Evolutionary conservation across 371 early-diverging fungal species (phyloP).

Genomic region (Vairimorpha ceranae): DNA sequence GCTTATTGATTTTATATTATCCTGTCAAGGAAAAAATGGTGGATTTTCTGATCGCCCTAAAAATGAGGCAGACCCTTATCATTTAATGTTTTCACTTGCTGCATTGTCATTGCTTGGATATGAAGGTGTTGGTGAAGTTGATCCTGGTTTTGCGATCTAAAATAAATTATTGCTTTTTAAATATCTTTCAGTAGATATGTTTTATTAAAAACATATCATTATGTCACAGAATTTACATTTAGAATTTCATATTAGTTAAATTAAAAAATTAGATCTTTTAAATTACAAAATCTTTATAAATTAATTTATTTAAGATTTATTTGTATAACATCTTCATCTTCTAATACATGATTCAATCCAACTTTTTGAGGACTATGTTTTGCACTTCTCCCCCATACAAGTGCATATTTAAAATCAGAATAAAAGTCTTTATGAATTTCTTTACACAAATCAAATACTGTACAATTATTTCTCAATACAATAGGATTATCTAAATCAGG

Average conservation of each 20-base stretch:
- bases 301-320: constrained; percentile 52
- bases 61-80: constrained; percentile 84
- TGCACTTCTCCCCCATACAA: constrained; percentile 62
- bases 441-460: constrained; percentile 55
- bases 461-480: constrained; percentile 43
- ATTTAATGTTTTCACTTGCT: constrained; percentile 84
- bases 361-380: constrained; percentile 61
- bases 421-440: constrained; percentile 60
- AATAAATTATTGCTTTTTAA: background rate
- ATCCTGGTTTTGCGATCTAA: constrained; percentile 52
- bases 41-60: constrained; percentile 88
- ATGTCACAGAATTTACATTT: too few species aligned
- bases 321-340: constrained; percentile 62
- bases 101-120: constrained; percentile 62
- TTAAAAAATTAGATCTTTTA: too few species aligned
- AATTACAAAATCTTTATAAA: too few species aligned
- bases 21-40: constrained; percentile 74
- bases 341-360: constrained; percentile 56
- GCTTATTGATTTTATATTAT: constrained; percentile 71
- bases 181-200: background rate
- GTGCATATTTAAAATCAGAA: constrained; percentile 55
- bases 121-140: constrained; percentile 13
- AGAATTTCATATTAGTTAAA: too few species aligned
- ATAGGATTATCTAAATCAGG: constrained; percentile 53
- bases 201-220: too few species aligned